phyloP scores from a whole-genome alignment of 2,329 filamentous ascomycete species.

The Emericellopsis atlantica region DNA sequence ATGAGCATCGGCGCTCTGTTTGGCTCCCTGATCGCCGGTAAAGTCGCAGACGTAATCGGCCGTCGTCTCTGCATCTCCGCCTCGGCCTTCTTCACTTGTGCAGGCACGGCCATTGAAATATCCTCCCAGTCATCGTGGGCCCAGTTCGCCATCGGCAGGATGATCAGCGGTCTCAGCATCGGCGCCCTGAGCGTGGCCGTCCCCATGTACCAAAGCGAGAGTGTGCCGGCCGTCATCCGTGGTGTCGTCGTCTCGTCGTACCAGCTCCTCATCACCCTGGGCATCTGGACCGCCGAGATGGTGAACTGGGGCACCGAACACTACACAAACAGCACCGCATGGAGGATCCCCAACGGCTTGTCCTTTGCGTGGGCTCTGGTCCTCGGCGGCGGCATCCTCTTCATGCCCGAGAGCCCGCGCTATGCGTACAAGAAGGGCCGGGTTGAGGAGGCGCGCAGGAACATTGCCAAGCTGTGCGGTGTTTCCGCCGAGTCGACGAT shows the following conservation, averaged over 20 bases:
- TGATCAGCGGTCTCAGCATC: conserved; percentile 54
- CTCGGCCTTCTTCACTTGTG: conserved; percentile 48
- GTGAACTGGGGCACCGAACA: conserved; percentile 48
- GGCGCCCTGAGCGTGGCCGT: conserved; percentile 51
- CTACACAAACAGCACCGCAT: conserved; percentile 33
- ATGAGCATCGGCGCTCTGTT: conserved; percentile 46
- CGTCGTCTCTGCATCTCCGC: conserved; percentile 49
- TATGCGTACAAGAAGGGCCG: not conserved
- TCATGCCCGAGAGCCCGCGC: conserved; percentile 24
- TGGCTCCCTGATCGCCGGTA: conserved; percentile 44
- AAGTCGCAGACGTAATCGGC: conserved; percentile 48
- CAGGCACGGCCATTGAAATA: conserved; percentile 53
- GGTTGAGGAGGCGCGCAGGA: not conserved
- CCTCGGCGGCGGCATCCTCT: conserved; percentile 34
- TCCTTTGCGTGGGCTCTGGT: conserved; percentile 41
- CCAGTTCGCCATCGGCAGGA: conserved; percentile 51
- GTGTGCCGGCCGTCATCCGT: conserved; percentile 49
- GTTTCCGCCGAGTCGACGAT: conserved; percentile 21
- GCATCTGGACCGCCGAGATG: conserved; percentile 47
- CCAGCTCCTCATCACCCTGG: conserved; percentile 58
- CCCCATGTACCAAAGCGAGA: conserved; percentile 59
- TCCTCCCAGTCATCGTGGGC: conserved; percentile 43
- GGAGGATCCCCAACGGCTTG: conserved; percentile 50
- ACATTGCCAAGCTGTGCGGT: conserved; percentile 31
- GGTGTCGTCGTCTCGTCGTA: conserved; percentile 52